Percentiles rank a stretch among this genome's conserved stretches.
These are phyloP conservation scores for Austroboletus festivus DNA, from an alignment of 768 basidiomycete genomes.

Conservation along the genomic window DNA sequence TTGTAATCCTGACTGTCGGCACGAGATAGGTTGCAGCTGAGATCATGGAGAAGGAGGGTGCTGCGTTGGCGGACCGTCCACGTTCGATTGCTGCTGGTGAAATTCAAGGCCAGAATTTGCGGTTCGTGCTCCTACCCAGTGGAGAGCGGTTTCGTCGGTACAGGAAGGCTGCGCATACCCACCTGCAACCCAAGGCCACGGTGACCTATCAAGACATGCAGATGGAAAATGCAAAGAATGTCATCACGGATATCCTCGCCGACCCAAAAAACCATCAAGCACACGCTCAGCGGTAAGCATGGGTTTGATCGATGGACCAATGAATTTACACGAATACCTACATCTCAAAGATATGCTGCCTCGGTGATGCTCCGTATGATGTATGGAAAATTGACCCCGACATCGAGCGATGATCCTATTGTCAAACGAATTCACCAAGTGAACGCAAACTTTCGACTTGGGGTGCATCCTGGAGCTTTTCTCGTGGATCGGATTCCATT, in stretches of 20 bases:
- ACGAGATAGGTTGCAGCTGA: constrained; percentile 46
- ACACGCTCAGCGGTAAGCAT: constrained; percentile 45
- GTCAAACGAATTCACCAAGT: constrained; percentile 17
- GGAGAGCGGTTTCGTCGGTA: constrained; percentile 56
- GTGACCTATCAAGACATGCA: constrained; percentile 43
- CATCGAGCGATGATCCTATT: constrained; percentile 20
- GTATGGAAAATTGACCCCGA: constrained; percentile 27
- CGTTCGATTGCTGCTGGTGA: constrained; percentile 50
- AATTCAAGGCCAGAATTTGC: constrained; percentile 49
- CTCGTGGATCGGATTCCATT: constrained; percentile 34
- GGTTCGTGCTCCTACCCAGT: constrained; percentile 43
- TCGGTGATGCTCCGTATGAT: constrained; percentile 22
- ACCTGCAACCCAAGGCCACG: constrained; percentile 48
- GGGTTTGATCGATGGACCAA: not conserved
- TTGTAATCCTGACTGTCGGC: not conserved
- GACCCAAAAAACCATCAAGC: constrained; percentile 36
- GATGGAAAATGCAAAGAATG: constrained; percentile 29
- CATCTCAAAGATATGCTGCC: constrained; percentile 27
- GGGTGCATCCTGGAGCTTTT: constrained; percentile 32
- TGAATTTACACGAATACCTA: not conserved
- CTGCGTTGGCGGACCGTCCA: constrained; percentile 48
- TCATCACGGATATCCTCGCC: constrained; percentile 29
- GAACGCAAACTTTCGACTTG: constrained; percentile 22
- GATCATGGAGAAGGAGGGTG: constrained; percentile 60
- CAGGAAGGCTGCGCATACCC: constrained; percentile 48